Percentiles rank a stretch among this genome's conserved stretches.
phyloP scores from a whole-genome alignment of 2,329 filamentous ascomycete genomes.

The Aspergillus vadensis region DNA sequence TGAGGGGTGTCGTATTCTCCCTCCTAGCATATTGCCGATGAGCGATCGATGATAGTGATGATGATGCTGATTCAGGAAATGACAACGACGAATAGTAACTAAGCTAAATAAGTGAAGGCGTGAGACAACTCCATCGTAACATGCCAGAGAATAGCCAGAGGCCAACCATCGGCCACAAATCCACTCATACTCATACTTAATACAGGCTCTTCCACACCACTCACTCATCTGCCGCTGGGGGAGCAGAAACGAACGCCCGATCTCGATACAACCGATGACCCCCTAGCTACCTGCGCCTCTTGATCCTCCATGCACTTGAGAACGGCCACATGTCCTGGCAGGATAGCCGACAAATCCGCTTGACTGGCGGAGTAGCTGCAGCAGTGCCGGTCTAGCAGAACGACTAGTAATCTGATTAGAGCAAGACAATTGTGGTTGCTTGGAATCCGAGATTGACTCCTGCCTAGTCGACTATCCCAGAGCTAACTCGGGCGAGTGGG shows the following conservation, averaged over 20 bases:
- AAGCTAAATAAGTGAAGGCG: neutral
- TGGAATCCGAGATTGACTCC: conserved; percentile 1
- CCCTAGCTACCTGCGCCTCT: conserved; percentile 15
- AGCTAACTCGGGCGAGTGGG: conserved; percentile 1
- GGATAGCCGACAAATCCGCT: conserved; percentile 11
- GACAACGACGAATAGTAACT: too few relatives aligned
- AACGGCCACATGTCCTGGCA: conserved; percentile 30
- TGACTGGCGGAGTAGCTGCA: conserved; percentile 17
- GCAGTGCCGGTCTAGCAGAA: neutral
- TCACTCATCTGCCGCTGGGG: neutral
- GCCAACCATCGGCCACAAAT: neutral
- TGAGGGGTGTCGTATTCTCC: neutral
- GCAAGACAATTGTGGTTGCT: neutral
- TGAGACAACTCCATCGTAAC: neutral
- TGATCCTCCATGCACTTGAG: conserved; percentile 26
- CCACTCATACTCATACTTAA: too few relatives aligned
- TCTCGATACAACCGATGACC: conserved; percentile 19
- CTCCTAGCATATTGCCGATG: neutral
- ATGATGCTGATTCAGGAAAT: neutral
- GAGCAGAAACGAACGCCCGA: conserved; percentile 16
- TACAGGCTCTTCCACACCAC: too few relatives aligned
- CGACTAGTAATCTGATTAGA: neutral
- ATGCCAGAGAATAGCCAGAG: neutral
- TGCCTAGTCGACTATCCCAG: neutral
- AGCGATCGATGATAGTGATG: neutral